Base-by-base conservation (phyloP, 2,329 filamentous ascomycete species). In the Sclerotinia trifoliorum region DNA sequence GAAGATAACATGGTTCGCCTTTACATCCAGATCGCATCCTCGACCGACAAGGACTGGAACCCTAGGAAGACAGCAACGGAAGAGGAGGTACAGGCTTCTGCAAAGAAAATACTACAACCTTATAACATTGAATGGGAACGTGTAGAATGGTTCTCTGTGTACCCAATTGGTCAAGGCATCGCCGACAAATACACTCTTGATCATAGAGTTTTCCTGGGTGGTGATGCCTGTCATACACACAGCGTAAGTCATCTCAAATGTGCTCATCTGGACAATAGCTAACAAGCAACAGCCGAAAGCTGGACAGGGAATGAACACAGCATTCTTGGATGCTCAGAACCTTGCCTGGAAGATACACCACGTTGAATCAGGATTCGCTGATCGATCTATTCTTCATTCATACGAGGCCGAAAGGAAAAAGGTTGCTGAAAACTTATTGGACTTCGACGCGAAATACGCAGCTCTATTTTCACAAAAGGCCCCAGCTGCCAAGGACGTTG, bases 261-360 rank as follows among this genome's bases (percentile, higher is more conserved):
- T 2, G 10, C 32, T 17, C 46, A 52, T 26, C 29, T 21, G 24
- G n/a, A 19, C 21, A 51, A 26, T 35, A 11, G 60, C 46, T 63
- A 51, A 63, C 48, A 42, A 39, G 5, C 24, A 63, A 17, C 15
- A 88, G 85, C 90, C 90, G 49, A 92, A 92, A 81, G 90, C 90
- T 44, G 90, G 90, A 1, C 90, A 92, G 78, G 90, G 90, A 42
- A 93, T 93, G 90, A 93, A 93, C 75, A 90, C 90, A 0, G 90
- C 89, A 4, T 92, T 93, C 80, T 82, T 91, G 64, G 90, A 94
- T 73, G 93, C 93, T 0, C 86, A 93, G 70, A 98, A 97, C 78
- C 83, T 98, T 52, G 94, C 94, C 10, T 98, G 94, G 94, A 98
- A 98, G 82, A 91, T 97, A 64, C 94, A 97, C 77, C 88, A 91